Evolutionary conservation across 1,139 yeast genomes (phyloP).

Genomic region (Zygosaccharomyces pseudobailii): DNA sequence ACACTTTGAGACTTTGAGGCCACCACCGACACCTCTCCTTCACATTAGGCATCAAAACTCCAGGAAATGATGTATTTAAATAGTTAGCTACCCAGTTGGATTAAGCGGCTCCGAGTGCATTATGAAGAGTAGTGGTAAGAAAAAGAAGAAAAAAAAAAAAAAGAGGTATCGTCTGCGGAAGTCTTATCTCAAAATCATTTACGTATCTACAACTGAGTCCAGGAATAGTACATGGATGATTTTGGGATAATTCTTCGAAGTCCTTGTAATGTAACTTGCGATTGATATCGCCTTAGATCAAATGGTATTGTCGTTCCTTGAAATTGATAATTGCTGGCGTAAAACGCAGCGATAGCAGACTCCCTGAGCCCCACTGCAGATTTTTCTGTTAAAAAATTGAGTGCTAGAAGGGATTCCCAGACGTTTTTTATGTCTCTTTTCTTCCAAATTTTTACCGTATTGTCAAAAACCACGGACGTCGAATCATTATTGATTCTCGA

Average conservation of each 20-base stretch:
- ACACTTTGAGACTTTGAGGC: background rate
- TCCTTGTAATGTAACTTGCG: slow-evolving; percentile 31
- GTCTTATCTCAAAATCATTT: background rate
- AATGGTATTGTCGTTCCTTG: slow-evolving; percentile 31
- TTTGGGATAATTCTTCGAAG: slow-evolving; percentile 29
- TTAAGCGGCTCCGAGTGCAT: background rate
- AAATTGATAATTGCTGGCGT: slow-evolving; percentile 32
- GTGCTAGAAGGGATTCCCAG: slow-evolving; percentile 43
- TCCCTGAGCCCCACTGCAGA: slow-evolving; percentile 30
- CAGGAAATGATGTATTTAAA: background rate
- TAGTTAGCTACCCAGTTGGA: slow-evolving; percentile 1
- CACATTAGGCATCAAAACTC: background rate
- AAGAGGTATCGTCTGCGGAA: background rate
- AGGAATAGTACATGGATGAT: slow-evolving; percentile 30
- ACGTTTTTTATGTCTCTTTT: slow-evolving; percentile 46
- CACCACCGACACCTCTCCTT: background rate
- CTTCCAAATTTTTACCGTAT: slow-evolving; percentile 46
- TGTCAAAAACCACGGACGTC: slow-evolving; percentile 34
- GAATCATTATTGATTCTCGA: slow-evolving; percentile 32
- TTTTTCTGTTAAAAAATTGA: slow-evolving; percentile 30
- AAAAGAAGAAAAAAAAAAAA: background rate
- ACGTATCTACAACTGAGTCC: slow-evolving; percentile 30
- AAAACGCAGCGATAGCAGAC: slow-evolving; percentile 32
- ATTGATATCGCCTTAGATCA: slow-evolving; percentile 29
- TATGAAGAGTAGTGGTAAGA: background rate